These are phyloP conservation scores for Aphelidium insulamus DNA, from an alignment of 371 early-diverging fungal genomes.

Conservation along the genomic window DNA sequence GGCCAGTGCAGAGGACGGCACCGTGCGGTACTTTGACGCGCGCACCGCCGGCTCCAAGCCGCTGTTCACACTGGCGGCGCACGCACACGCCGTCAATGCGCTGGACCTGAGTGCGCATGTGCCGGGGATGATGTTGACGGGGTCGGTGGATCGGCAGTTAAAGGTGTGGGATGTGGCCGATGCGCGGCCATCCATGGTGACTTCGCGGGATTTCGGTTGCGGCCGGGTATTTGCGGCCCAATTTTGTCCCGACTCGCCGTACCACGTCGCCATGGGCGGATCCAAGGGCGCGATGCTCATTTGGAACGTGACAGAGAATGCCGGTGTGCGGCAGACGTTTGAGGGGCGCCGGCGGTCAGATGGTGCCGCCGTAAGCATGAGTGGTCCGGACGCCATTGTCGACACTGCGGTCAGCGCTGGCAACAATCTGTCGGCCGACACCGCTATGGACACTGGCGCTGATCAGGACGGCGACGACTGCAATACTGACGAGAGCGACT, in stretches of 20 bases:
- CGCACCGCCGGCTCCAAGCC: constrained; percentile 29
- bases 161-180: constrained; percentile 77
- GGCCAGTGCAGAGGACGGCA: constrained; percentile 65
- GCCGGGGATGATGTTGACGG: constrained; percentile 64
- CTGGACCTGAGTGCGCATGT: constrained; percentile 58
- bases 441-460: no score
- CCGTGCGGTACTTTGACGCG: constrained; percentile 70
- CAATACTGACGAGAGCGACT: no score
- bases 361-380: no score
- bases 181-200: constrained; percentile 45
- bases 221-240: constrained; percentile 66
- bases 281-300: constrained; percentile 63
- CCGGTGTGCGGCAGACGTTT: constrained; percentile 48
- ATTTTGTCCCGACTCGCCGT: constrained; percentile 73
- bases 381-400: no score
- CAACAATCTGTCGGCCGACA: no score
- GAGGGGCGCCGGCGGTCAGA: no score
- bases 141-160: constrained; percentile 65
- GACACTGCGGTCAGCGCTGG: no score
- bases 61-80: constrained; percentile 73
- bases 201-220: constrained; percentile 51
- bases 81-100: constrained; percentile 65
- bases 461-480: no score
- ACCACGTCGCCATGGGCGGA: constrained; percentile 62
- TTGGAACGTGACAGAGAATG: constrained; percentile 75